Percentiles rank a stretch among this genome's conserved stretches.
phyloP scores from a whole-genome alignment of 441 rosid species.

The Gossypium davidsonii region DNA sequence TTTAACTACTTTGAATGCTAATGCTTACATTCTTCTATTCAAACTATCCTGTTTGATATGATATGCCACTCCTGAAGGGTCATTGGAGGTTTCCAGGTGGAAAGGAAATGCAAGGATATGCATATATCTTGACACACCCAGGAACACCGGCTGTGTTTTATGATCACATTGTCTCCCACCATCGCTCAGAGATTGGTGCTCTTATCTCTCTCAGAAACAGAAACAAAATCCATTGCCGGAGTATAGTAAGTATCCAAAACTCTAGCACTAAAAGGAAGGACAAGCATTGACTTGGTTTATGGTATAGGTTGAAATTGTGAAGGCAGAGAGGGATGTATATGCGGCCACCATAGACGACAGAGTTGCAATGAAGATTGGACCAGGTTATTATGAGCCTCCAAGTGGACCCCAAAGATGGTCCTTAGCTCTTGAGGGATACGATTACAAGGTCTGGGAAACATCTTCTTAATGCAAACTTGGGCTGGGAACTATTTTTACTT shows the following conservation, averaged over 20 bases:
- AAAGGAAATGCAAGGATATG: slow-evolving; percentile 96
- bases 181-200: slow-evolving; percentile 64
- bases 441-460: slow-evolving; percentile 87
- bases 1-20: too few species aligned
- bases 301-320: slow-evolving; percentile 51
- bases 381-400: slow-evolving; percentile 78
- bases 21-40: too few species aligned
- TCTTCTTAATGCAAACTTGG: slow-evolving; percentile 29
- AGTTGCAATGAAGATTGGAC: slow-evolving; percentile 83
- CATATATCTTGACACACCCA: slow-evolving; percentile 87
- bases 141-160: slow-evolving; percentile 91
- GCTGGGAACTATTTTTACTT: neutral
- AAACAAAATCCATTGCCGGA: slow-evolving; percentile 73
- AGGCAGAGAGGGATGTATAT: slow-evolving; percentile 73
- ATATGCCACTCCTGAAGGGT: slow-evolving; percentile 38
- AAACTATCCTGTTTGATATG: too few species aligned
- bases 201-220: slow-evolving; percentile 69
- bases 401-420: slow-evolving; percentile 52
- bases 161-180: slow-evolving; percentile 70
- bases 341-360: slow-evolving; percentile 74
- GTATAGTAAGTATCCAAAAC: slow-evolving; percentile 47
- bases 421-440: slow-evolving; percentile 50
- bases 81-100: slow-evolving; percentile 96
- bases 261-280: neutral
- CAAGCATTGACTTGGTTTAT: slow-evolving; percentile 10